Base-by-base conservation (phyloP, 805 yeast species). In the Ogataea nitratoaversa region DNA sequence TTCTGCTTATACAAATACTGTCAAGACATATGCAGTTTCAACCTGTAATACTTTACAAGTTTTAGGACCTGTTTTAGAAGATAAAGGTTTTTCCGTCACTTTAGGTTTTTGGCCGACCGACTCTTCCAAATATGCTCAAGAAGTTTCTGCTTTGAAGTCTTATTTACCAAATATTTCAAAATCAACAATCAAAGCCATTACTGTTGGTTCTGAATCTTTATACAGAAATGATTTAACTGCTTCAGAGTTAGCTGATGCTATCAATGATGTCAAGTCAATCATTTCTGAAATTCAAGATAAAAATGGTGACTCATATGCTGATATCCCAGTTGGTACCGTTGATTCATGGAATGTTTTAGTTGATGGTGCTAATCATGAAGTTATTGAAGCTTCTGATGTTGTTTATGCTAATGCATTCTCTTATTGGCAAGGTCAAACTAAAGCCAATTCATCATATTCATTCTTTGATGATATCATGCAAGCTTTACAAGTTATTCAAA, bases 401-500 rank as follows among this genome's bases (percentile, higher is more conserved):
- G 79, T 89, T 46, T 84, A 82, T 63, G 95, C 96, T 58, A 91
- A 91, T 62, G 97, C 96, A 37, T 91, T 91, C 77, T 86, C 97
- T 8, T 91, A 90, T 82, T 91, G 98, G 98, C 98, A 91, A 72
- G 97, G 97, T 32, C 97, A 89, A 72, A 75, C 88, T 52, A 76
- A 74, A 76, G 59, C 65, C 36, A 90, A 90, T 65, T 78, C 96
- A 20, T 79, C 95, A 14, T 86, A 78, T 75, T 88, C 96, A 2
- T 91, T 90, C 83, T 78, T 88, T 52, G 97, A 90, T 63, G 97
- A 91, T 65, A 87, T 91, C 65, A 89, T 90, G 96, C 97, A 91
- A 75, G 96, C 97, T 51, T 71, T 91, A 64, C 95, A 88, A 72
- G 71, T 74, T 46, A 79, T 91, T 57, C 96, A 91, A 75, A 71